A percentile compares a stretch with the other conserved stretches of the same genome.
Evolutionary conservation across 78 protist genomes (phyloP).

Genomic region (slime mould (Dictyostelium discoideum)): DNA sequence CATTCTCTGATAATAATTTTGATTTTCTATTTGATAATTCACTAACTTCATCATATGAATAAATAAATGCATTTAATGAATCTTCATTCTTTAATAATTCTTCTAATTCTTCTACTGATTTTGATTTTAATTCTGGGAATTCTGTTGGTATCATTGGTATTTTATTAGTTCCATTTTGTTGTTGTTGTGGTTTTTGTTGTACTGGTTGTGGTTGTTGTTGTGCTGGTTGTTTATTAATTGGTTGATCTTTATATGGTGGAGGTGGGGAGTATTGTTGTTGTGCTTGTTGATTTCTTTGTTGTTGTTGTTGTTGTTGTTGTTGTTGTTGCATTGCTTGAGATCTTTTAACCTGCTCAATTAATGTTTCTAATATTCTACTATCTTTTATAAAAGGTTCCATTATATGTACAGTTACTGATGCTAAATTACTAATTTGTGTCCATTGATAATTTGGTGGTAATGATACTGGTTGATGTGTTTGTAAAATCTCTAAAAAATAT

Average conservation of each 20-base stretch:
- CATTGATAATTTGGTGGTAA: constrained; percentile 27
- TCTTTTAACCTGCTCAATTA: constrained; percentile 25
- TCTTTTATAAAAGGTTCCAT: constrained; percentile 22
- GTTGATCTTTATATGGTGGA: constrained; percentile 18
- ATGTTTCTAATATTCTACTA: neutral
- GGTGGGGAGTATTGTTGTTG: constrained; percentile 3
- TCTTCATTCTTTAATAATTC: constrained; percentile 19
- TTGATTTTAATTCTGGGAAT: constrained; percentile 46
- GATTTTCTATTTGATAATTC: constrained; percentile 11
- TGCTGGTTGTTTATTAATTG: neutral
- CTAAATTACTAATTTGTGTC: constrained; percentile 20
- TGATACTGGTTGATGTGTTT: constrained; percentile 33
- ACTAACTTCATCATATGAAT: constrained; percentile 41
- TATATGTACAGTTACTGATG: constrained; percentile 24
- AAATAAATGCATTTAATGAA: constrained; percentile 14
- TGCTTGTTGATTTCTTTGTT: neutral
- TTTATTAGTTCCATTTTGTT: constrained; percentile 1
- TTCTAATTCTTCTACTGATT: constrained; percentile 40
- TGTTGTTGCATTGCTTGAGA: neutral
- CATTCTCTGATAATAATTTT: neutral
- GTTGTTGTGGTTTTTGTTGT: neutral
- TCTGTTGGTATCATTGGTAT: constrained; percentile 29
- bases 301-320: neutral
- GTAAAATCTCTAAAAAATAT: constrained; percentile 41
- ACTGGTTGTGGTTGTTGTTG: neutral